Percentiles rank a stretch among this genome's conserved stretches.
Evolutionary conservation across 768 basidiomycete genomes (phyloP).

Genomic region (Lepiota venenata): DNA sequence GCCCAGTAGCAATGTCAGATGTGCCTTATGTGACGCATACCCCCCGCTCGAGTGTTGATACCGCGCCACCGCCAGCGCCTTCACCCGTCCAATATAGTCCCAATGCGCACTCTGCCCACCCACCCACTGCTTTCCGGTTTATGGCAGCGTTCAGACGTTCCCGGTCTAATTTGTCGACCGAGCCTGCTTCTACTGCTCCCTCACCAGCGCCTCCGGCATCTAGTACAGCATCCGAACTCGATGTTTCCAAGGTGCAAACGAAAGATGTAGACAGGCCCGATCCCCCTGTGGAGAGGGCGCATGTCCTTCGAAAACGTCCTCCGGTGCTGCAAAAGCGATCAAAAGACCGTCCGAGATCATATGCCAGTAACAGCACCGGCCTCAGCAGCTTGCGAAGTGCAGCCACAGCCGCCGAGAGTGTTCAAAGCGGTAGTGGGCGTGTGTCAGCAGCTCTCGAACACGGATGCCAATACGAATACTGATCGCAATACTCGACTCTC

Average conservation of each 20-base stretch:
- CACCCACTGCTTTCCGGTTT: constrained; percentile 63
- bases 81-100: constrained; percentile 19
- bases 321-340: constrained; percentile 23
- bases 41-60: constrained; percentile 48
- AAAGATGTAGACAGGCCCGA: constrained; percentile 15
- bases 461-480: constrained; percentile 2
- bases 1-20: constrained; percentile 52
- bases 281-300: constrained; percentile 9
- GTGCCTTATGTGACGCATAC: constrained; percentile 43
- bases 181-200: constrained; percentile 24
- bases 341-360: constrained; percentile 51
- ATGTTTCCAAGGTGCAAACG: constrained; percentile 3
- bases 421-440: constrained; percentile 26
- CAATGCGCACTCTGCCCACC: constrained; percentile 25
- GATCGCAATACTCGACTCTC: constrained; percentile 3
- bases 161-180: constrained; percentile 47
- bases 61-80: constrained; percentile 29
- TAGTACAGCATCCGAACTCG: neutral
- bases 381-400: constrained; percentile 60
- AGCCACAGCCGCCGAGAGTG: constrained; percentile 45
- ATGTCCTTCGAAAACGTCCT: constrained; percentile 24
- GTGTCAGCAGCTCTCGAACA: constrained; percentile 15
- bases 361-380: constrained; percentile 56
- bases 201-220: too few relatives aligned
- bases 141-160: constrained; percentile 64